Percentiles rank a stretch among this genome's conserved stretches.
phyloP scores from a whole-genome alignment of 805 yeast species.

The Zygotorulaspora danielsina region DNA sequence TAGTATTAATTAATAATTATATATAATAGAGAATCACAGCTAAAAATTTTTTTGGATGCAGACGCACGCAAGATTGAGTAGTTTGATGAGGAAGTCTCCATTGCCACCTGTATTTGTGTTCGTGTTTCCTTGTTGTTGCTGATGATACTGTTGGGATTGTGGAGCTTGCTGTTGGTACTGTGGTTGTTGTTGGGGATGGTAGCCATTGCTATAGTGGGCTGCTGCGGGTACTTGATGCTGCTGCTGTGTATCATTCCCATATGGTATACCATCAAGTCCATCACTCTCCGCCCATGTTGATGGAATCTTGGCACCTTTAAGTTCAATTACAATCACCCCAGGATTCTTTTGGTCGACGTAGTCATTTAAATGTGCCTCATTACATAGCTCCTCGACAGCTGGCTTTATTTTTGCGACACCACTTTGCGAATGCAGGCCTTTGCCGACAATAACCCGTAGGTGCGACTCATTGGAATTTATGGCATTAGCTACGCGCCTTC shows the following conservation, averaged over 20 bases:
- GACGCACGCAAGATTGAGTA: conserved; percentile 35
- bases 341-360: conserved; percentile 65
- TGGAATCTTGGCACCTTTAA: conserved; percentile 47
- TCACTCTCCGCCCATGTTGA: conserved; percentile 31
- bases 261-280: conserved; percentile 10
- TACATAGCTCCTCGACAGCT: conserved; percentile 75
- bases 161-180: conserved; percentile 33
- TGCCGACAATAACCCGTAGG: conserved; percentile 84
- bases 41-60: conserved; percentile 24
- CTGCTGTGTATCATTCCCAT: conserved; percentile 7
- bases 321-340: conserved; percentile 75
- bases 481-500: conserved; percentile 66
- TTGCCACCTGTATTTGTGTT: conserved; percentile 23
- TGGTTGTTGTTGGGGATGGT: conserved; percentile 26
- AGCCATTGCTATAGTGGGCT: conserved; percentile 14
- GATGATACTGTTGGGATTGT: conserved; percentile 28
- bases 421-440: conserved; percentile 77
- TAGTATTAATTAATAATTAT: conserved; percentile 1
- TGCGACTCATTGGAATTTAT: conserved; percentile 52
- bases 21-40: conserved; percentile 4
- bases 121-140: conserved; percentile 27
- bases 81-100: conserved; percentile 20
- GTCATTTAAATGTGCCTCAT: conserved; percentile 56
- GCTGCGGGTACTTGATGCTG: conserved; percentile 17
- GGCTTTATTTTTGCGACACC: conserved; percentile 88